A percentile compares a stretch with the other conserved stretches of the same genome.
These are phyloP conservation scores for Falciphora oryzae DNA, from an alignment of 2,329 filamentous ascomycete species.

Conservation along the genomic window DNA sequence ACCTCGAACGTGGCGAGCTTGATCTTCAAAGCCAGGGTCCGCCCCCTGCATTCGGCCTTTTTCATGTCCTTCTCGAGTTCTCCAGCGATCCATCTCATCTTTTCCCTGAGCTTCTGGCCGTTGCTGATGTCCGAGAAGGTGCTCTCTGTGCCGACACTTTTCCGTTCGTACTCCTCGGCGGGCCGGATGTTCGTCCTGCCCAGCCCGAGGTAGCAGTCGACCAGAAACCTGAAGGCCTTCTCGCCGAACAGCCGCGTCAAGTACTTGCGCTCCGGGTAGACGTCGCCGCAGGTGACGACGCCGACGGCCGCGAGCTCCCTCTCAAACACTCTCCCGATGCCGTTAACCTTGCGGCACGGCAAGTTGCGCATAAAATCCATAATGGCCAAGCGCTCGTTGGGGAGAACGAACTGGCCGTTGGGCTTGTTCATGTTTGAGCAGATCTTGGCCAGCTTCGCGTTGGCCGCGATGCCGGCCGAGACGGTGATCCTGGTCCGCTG, in stretches of 20 bases:
- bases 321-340: constrained; percentile 90
- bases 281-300: constrained; percentile 81
- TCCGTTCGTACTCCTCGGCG: constrained; percentile 83
- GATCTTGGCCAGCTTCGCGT: constrained; percentile 91
- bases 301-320: constrained; percentile 84
- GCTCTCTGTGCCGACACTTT: constrained; percentile 89
- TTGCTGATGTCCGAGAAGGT: constrained; percentile 80
- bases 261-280: constrained; percentile 69
- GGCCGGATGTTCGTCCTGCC: constrained; percentile 82
- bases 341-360: constrained; percentile 86
- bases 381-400: constrained; percentile 66
- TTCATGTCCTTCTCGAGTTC: constrained; percentile 83
- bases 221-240: constrained; percentile 82
- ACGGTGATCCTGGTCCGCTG: constrained; percentile 78
- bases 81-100: constrained; percentile 73
- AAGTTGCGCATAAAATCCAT: constrained; percentile 81
- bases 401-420: constrained; percentile 80
- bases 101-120: constrained; percentile 62
- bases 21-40: constrained; percentile 87
- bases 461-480: constrained; percentile 89
- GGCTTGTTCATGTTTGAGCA: constrained; percentile 95
- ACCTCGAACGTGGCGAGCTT: constrained; percentile 95
- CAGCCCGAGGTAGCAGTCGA: constrained; percentile 78
- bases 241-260: constrained; percentile 79
- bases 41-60: constrained; percentile 75